Conservation (phyloP, 495 filamentous ascomycete genomes). For the Bombardia bombarda region DNA sequence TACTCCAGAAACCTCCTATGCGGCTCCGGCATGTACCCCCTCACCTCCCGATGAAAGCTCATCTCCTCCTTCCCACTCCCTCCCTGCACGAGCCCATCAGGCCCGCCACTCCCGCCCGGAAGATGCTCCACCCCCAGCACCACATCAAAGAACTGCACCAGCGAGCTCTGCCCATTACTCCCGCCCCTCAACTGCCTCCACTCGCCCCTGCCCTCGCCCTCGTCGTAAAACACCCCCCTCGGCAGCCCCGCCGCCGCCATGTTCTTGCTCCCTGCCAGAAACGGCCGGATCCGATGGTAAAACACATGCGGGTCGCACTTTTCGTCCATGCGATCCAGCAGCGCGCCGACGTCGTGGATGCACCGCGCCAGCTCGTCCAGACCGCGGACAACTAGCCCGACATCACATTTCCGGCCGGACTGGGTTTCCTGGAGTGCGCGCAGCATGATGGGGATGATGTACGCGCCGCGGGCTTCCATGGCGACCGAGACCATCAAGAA, state of each 20-base stretch:
- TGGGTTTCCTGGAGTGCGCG: conserved; percentile 63
- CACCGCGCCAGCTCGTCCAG: conserved; percentile 58
- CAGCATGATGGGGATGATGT: conserved; percentile 73
- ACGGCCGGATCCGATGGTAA: conserved; percentile 87
- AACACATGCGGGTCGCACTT: conserved; percentile 89
- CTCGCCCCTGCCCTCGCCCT: conserved; percentile 53
- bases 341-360: conserved; percentile 58
- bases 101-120: conserved; percentile 63
- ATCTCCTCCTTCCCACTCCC: conserved; percentile 14
- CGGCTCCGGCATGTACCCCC: conserved; percentile 81
- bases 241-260: conserved; percentile 91
- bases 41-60: conserved; percentile 86
- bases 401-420: conserved; percentile 36
- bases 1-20: conserved; percentile 77
- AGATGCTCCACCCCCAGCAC: conserved; percentile 84
- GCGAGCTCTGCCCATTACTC: conserved; percentile 88
- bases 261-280: conserved; percentile 91
- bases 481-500: conserved; percentile 93
- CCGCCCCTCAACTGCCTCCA: conserved; percentile 82
- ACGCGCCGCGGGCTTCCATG: conserved; percentile 81
- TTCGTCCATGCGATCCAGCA: conserved; percentile 82
- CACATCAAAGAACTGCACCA: conserved; percentile 93
- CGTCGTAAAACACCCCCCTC: conserved; percentile 77
- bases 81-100: conserved; percentile 47
- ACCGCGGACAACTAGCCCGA: conserved; percentile 50